phyloP scores from a whole-genome alignment of 2,329 filamentous ascomycete genomes.

The Akanthomyces muscarius region DNA sequence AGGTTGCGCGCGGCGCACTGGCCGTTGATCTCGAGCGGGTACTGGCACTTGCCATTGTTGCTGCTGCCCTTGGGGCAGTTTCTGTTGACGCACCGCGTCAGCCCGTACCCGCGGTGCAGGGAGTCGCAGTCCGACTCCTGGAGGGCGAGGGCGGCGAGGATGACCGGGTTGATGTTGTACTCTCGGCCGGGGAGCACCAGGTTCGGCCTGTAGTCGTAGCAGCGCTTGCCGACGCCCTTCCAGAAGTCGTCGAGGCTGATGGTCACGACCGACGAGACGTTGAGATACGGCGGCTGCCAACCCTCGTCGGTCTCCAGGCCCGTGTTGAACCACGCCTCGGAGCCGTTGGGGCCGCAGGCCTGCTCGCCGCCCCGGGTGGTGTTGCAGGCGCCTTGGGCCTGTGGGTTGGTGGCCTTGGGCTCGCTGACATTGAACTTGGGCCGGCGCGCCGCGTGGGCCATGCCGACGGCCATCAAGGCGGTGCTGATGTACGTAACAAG shows the following conservation, averaged over 20 bases:
- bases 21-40: conserved; percentile 32
- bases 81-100: conserved; percentile 33
- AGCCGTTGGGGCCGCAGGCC: conserved; percentile 25
- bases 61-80: conserved; percentile 26
- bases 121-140: conserved; percentile 33
- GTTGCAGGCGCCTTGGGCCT: conserved; percentile 23
- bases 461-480: background rate
- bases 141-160: conserved; percentile 34
- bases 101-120: conserved; percentile 19
- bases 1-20: conserved; percentile 33
- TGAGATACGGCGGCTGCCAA: conserved; percentile 33
- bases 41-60: conserved; percentile 25
- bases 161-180: conserved; percentile 31
- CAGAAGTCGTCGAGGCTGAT: conserved; percentile 25
- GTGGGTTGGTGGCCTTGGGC: conserved; percentile 12
- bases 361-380: conserved; percentile 21
- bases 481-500: background rate
- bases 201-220: conserved; percentile 31
- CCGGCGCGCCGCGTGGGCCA: background rate
- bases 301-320: conserved; percentile 25
- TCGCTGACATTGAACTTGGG: too few relatives aligned
- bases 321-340: conserved; percentile 30
- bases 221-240: conserved; percentile 23
- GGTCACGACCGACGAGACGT: conserved; percentile 22
- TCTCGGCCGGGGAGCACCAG: conserved; percentile 30